Evolutionary conservation across 192 early-diverging fungal genomes (phyloP), one percentile per base, ranked within the genome.

Genomic region (Backusella luteola): DNA sequence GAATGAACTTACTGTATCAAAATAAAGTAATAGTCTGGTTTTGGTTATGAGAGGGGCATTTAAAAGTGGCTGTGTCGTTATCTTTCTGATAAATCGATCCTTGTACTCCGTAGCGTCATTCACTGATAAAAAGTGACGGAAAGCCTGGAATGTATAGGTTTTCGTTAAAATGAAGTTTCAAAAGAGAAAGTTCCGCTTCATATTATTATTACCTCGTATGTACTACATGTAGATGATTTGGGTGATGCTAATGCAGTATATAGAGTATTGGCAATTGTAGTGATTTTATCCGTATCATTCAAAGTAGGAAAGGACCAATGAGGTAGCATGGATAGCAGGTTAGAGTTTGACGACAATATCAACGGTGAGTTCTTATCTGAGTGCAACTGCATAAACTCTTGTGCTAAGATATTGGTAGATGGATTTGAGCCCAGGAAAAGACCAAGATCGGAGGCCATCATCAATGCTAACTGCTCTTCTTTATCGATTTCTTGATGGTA

Each of bases 401-500:
- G 56, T 63, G 56, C 56, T 29, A 63, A 4, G 4, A 63, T 29
- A 63, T 23, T 29, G 8, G 26, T 63, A 29, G 56, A 63, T 63
- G 23, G 23, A 12, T 63, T 23, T 63, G 56, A 63, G 23, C 56
- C 23, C 56, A 63, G 14, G 4, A 63, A 63, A 1, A 63, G 8
- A 63, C 56, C 56, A 29, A 63, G 56, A 26, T 63, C 56, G 29
- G 56, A 26, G 11, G 56, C 56, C 9, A 8, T 63, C 56, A 63
- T 63, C 12, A 63, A 1, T 29, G 56, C 23, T 11, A 63, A 29
- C 12, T 63, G 56, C 56, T 63, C 56, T 63, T 63, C 56, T 12
- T 63, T 63, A 63, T 63, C 56, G 29, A 63, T 63, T 23, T 63
- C 56, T 63, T 63, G 56, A 63, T 63, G 26, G 21, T 63, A 63